A percentile compares a stretch with the other conserved stretches of the same genome.
These are phyloP conservation scores for Curvularia verruculosa DNA, from an alignment of 2,329 filamentous ascomycete genomes.

Conservation along the genomic window DNA sequence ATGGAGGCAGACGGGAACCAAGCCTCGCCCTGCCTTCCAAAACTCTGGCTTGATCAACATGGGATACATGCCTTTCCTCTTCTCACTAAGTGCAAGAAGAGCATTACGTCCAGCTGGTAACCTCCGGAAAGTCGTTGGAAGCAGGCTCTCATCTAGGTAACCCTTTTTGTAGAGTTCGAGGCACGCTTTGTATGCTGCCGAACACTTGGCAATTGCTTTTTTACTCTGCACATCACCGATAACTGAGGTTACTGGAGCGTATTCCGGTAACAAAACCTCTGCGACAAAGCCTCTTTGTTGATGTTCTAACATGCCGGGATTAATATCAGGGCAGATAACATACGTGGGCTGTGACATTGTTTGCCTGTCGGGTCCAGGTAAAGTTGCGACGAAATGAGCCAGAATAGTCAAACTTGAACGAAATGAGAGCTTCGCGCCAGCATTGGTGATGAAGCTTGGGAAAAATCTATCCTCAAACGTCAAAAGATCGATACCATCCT, in stretches of 20 bases:
- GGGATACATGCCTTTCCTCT: slow-evolving; percentile 73
- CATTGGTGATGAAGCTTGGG: slow-evolving; percentile 64
- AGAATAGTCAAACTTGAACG: slow-evolving; percentile 74
- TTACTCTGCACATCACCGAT: slow-evolving; percentile 68
- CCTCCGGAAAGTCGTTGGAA: slow-evolving; percentile 73
- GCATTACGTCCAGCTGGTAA: slow-evolving; percentile 88
- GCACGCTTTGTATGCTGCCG: slow-evolving; percentile 86
- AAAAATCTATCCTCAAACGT: slow-evolving; percentile 56
- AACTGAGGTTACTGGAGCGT: slow-evolving; percentile 71
- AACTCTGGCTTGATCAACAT: slow-evolving; percentile 80
- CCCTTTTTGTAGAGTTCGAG: slow-evolving; percentile 68
- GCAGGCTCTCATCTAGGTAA: slow-evolving; percentile 74
- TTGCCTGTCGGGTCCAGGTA: slow-evolving; percentile 62
- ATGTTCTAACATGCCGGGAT: slow-evolving; percentile 11
- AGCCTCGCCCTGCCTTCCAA: slow-evolving; percentile 64
- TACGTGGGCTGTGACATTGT: slow-evolving; percentile 62
- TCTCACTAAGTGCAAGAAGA: slow-evolving; percentile 77
- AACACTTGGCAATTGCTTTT: slow-evolving; percentile 82
- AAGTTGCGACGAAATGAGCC: slow-evolving; percentile 72
- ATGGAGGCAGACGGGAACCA: slow-evolving; percentile 62
- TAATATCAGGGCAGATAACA: slow-evolving; percentile 53
- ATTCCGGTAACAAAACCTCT: slow-evolving; percentile 78
- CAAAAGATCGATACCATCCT: slow-evolving; percentile 63
- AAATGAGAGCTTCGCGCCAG: slow-evolving; percentile 80
- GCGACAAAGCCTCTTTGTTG: slow-evolving; percentile 56